Conservation (phyloP, 2,329 filamentous ascomycete genomes). For the Fusarium pininemorale region DNA sequence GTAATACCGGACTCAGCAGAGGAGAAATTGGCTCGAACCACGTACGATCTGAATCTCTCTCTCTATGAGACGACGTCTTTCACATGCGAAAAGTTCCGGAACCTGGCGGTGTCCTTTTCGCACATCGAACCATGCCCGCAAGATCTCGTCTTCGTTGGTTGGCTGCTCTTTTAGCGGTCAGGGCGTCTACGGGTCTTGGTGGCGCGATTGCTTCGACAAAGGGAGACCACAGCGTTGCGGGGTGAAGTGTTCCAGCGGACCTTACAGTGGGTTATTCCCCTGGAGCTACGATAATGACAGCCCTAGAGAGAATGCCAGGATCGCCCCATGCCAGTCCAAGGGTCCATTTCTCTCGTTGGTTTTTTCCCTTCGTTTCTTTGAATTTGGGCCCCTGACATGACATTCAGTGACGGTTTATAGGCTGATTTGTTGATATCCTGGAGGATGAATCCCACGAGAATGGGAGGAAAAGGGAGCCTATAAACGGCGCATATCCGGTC, state of each 20-base stretch:
- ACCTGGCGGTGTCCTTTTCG: conserved; percentile 30
- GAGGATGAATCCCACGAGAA: conserved; percentile 11
- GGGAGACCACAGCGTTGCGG: conserved; percentile 21
- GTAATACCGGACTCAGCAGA: conserved; percentile 29
- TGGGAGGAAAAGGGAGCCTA: conserved; percentile 5
- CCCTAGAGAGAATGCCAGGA: conserved; percentile 12
- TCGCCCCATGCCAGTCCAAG: conserved; percentile 5
- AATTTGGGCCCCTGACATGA: conserved; percentile 7
- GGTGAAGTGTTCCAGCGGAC: conserved; percentile 29
- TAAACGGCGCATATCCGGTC: conserved; percentile 32
- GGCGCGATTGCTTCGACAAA: conserved; percentile 20
- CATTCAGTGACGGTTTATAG: conserved; percentile 27
- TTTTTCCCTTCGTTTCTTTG: not conserved
- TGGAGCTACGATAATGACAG: conserved; percentile 11
- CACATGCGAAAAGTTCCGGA: conserved; percentile 34
- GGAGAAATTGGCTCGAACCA: conserved; percentile 16
- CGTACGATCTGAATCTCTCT: conserved; percentile 23
- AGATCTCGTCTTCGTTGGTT: conserved; percentile 20
- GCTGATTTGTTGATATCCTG: conserved; percentile 23
- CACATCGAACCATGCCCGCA: conserved; percentile 34
- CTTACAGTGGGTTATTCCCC: conserved; percentile 11
- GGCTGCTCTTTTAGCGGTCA: conserved; percentile 31
- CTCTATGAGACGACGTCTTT: conserved; percentile 7
- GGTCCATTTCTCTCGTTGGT: conserved; percentile 3
- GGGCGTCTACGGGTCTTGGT: conserved; percentile 23